Evolutionary conservation across 2,329 filamentous ascomycete species (phyloP), one percentile per base, ranked within the genome.

Genomic region (Sphaceloma murrayae): DNA sequence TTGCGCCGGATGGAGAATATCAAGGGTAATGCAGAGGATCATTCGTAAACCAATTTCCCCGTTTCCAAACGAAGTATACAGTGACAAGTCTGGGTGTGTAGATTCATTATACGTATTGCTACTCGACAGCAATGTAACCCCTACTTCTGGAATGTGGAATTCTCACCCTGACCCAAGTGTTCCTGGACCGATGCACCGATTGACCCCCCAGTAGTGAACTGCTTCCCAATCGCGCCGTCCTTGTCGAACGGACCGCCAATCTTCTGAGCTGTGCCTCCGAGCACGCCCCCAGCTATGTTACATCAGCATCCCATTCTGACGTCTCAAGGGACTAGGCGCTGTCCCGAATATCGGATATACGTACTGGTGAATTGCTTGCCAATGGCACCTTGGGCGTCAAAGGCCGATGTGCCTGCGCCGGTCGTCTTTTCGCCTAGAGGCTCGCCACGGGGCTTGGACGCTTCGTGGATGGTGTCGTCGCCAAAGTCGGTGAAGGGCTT

Each of bases 181-280:
- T 60, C 51, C 48, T 65, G 58, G 8, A 62, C 54, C n/a, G 50
- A 54, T 2, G 58, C 61, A 4, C 61, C 62, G 43, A 65, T 58
- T 14, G 51, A 53, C 3, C 63, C 63, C 30, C 18, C 43, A 7
- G 48, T 40, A 13, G 57, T 63, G 51, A 64, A 64, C n/a, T 63
- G 57, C 49, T 64, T 59, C 11, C 63, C 62, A 43, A 65, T 58
- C 6, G 51, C 49, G 2, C 63, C 62, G 17, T 60, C 42, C 21
- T 54, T 55, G 21, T 58, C 54, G 16, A 66, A 56, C 1, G 61
- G 61, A 1, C 63, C 63, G 7, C 62, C 63, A 14, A 66, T 42
- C 48, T 59, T 60, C 48, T 65, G 54, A 5, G 54, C 63, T 1
- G 55, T 55, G 3, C 59, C 55, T 5, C 63, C 62, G n/a, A 65